Evolutionary conservation across 2,329 filamentous ascomycete species (phyloP).

Genomic region (Scorias spongiosa): DNA sequence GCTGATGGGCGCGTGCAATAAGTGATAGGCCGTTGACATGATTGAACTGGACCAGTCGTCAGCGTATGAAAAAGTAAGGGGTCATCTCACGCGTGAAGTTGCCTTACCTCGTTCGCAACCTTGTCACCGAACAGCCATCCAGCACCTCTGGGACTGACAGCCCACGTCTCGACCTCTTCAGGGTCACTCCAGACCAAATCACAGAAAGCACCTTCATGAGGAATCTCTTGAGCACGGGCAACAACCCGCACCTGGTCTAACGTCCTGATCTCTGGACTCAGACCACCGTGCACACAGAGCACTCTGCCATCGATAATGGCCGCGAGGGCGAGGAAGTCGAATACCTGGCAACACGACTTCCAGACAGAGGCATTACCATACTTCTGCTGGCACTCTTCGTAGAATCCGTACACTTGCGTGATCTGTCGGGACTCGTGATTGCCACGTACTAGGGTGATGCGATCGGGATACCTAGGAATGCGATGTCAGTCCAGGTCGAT

Average conservation of each 20-base stretch:
- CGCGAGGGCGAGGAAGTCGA: conserved; percentile 60
- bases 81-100: not conserved
- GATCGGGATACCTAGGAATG: conserved; percentile 47
- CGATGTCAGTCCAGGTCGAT: not conserved
- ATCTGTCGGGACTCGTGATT: conserved; percentile 67
- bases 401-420: conserved; percentile 65
- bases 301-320: conserved; percentile 62
- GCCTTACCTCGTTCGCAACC: conserved; percentile 46
- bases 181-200: conserved; percentile 66
- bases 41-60: conserved; percentile 39
- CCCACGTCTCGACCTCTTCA: conserved; percentile 53
- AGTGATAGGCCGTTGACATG: conserved; percentile 59
- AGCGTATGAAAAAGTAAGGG: conserved; percentile 1
- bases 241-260: conserved; percentile 62
- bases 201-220: conserved; percentile 63
- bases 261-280: conserved; percentile 59
- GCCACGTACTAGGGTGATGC: conserved; percentile 56
- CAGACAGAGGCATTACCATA: conserved; percentile 65
- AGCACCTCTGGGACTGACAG: conserved; percentile 48
- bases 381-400: conserved; percentile 63
- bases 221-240: conserved; percentile 59
- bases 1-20: conserved; percentile 58
- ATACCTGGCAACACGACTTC: conserved; percentile 67
- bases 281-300: conserved; percentile 55
- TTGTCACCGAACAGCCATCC: conserved; percentile 58